Evolutionary conservation across 2,329 filamentous ascomycete genomes (phyloP), one percentile per base, ranked within the genome.

Genomic region (Exophiala mesophila): DNA sequence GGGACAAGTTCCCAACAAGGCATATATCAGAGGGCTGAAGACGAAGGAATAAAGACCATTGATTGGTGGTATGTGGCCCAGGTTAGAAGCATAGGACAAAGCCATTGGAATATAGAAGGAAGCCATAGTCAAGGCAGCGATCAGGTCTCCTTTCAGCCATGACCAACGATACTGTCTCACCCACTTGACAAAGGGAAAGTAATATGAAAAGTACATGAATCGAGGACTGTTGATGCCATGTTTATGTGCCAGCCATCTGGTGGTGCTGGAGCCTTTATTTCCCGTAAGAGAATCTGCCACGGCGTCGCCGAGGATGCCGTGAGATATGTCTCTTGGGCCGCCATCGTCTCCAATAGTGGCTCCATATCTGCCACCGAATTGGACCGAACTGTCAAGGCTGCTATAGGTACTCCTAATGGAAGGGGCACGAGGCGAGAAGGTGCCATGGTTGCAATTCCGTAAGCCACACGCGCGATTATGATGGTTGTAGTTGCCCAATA

Each of bases 41-140:
- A 94, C 86, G 61, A 96, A 97, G 12, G 86, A 80, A 66, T 97
- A 98, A 3, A 98, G 74, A 1, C 92, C 92, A 59, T 95, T 90
- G 57, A 97, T 89, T 0, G 92, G 85, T 6, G 90, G 88, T 2
- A 96, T 80, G 61, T 97, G 92, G 4, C 85, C 88, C 30, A 98
- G 80, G 59, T 97, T 97, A 29, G 87, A 81, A 41, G 92, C 88
- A 52, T 94, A 83, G 0, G 92, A 97, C 10, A 98, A 76, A 0
- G 88, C 85, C 89, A 98, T 96, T 38, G 92, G 92, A 26, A 98
- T 84, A 63, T 98, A 98, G 69, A 98, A 92, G 18, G 89, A 95
- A n/a, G 90, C 87, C 70, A 98, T 83, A n/a, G 92, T 97, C 50
- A 97, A 63, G 36, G 90, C 89, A 6, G 90, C 84, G 10, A 94